phyloP scores from a whole-genome alignment of 768 basidiomycete genomes.

The Mycena maculata region DNA sequence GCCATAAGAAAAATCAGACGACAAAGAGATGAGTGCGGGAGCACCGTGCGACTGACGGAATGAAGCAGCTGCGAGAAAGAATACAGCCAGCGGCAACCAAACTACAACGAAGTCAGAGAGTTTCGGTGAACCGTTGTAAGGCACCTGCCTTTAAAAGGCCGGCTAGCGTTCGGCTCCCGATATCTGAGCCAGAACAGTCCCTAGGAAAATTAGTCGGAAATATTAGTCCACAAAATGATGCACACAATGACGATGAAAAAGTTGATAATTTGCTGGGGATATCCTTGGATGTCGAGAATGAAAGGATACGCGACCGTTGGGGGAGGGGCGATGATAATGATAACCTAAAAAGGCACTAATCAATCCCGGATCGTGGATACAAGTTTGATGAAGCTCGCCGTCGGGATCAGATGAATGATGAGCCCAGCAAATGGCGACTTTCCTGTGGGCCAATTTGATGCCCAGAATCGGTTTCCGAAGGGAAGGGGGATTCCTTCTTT shows the following conservation, averaged over 20 bases:
- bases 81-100: conserved; percentile 66
- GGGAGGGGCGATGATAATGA: conserved; percentile 67
- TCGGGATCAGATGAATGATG: conserved; percentile 65
- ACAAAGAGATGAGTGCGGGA: neutral
- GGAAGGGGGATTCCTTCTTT: conserved; percentile 72
- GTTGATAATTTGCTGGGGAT: conserved; percentile 67
- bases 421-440: conserved; percentile 67
- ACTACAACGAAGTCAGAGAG: conserved; percentile 49
- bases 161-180: conserved; percentile 55
- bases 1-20: neutral
- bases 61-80: conserved; percentile 62
- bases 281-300: conserved; percentile 66
- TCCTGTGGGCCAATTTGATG: conserved; percentile 71
- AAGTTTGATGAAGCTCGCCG: conserved; percentile 44
- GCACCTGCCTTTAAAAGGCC: conserved; percentile 64
- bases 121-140: neutral
- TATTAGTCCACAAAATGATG: neutral
- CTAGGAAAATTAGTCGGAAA: too few species aligned
- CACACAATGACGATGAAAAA: conserved; percentile 66
- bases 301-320: conserved; percentile 67
- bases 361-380: neutral
- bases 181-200: conserved; percentile 69
- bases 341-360: conserved; percentile 46
- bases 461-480: conserved; percentile 70
- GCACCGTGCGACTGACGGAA: conserved; percentile 67